These are phyloP conservation scores for Cystofilobasidium ferigula DNA, from an alignment of 768 basidiomycete genomes.

Conservation along the genomic window DNA sequence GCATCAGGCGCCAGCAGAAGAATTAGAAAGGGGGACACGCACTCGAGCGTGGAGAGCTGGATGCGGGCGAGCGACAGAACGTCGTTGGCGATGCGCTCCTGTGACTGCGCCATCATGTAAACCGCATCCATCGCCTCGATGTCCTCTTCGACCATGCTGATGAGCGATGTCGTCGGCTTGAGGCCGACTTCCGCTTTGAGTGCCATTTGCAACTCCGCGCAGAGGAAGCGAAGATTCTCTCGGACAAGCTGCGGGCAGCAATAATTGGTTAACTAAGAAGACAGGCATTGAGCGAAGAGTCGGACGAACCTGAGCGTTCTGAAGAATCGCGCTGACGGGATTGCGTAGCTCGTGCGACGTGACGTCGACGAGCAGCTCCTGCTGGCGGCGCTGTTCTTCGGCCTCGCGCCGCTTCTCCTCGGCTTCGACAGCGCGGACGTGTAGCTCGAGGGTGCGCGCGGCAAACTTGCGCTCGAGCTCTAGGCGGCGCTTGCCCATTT, in stretches of 20 bases:
- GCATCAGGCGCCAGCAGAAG: background rate
- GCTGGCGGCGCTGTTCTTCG: constrained; percentile 35
- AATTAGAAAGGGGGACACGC: constrained; percentile 5
- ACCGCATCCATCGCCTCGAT: constrained; percentile 40
- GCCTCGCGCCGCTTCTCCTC: constrained; percentile 32
- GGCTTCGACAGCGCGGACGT: constrained; percentile 32
- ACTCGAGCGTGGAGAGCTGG: constrained; percentile 22
- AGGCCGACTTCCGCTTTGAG: constrained; percentile 16
- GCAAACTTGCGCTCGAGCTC: constrained; percentile 20
- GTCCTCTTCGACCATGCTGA: constrained; percentile 33
- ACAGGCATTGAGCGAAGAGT: background rate
- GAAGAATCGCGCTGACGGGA: constrained; percentile 34
- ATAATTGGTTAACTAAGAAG: background rate
- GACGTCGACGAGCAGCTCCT: constrained; percentile 42
- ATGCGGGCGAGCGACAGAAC: constrained; percentile 35
- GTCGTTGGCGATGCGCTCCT: constrained; percentile 41
- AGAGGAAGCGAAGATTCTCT: constrained; percentile 10
- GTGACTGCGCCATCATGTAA: constrained; percentile 39
- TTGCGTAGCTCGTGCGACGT: constrained; percentile 32
- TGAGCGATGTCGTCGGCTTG: constrained; percentile 21
- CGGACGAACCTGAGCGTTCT: constrained; percentile 11
- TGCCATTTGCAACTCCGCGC: background rate
- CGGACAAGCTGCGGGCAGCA: background rate
- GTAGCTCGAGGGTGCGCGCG: constrained; percentile 19
- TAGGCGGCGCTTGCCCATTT: constrained; percentile 38